phyloP scores from a whole-genome alignment of 192 early-diverging fungal genomes.

The Dissophora globulifera region DNA sequence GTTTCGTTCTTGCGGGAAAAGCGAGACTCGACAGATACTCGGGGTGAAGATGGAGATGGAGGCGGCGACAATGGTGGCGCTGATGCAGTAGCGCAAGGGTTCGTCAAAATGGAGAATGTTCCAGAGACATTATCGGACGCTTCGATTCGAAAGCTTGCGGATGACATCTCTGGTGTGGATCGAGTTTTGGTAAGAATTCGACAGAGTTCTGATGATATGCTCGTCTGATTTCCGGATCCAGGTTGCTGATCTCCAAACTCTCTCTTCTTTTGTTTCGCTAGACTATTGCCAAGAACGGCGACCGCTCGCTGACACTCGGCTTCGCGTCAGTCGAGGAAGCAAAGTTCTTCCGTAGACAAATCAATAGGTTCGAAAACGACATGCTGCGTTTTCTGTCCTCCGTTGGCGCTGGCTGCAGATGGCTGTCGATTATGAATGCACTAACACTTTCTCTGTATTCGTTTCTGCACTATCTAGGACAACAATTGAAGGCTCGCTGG shows the following conservation, averaged over 20 bases:
- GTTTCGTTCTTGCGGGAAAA: conserved; percentile 32
- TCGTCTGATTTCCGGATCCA: no score
- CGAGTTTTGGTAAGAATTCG: conserved; percentile 36
- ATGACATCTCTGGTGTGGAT: conserved; percentile 37
- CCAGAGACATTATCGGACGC: conserved; percentile 28
- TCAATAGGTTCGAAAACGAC: conserved; percentile 45
- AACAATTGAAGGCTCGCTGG: conserved; percentile 37
- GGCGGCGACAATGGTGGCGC: not conserved
- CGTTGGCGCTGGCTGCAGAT: no score
- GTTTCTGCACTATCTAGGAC: conserved; percentile 15
- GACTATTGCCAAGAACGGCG: conserved; percentile 32
- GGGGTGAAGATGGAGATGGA: not conserved
- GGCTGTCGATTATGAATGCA: not conserved
- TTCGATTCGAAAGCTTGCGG: conserved; percentile 23
- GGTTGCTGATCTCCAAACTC: not conserved
- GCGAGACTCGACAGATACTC: conserved; percentile 2
- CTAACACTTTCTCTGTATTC: not conserved
- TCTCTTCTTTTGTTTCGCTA: conserved; percentile 6
- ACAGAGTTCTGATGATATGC: not conserved
- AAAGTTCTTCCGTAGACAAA: conserved; percentile 56
- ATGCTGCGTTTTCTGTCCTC: not conserved
- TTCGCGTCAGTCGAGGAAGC: conserved; percentile 48
- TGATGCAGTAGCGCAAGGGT: conserved; percentile 13
- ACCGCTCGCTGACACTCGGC: conserved; percentile 19
- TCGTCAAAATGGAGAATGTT: conserved; percentile 43